phyloP scores from a whole-genome alignment of 2,329 filamentous ascomycete species.

The Aspergillus floridensis region DNA sequence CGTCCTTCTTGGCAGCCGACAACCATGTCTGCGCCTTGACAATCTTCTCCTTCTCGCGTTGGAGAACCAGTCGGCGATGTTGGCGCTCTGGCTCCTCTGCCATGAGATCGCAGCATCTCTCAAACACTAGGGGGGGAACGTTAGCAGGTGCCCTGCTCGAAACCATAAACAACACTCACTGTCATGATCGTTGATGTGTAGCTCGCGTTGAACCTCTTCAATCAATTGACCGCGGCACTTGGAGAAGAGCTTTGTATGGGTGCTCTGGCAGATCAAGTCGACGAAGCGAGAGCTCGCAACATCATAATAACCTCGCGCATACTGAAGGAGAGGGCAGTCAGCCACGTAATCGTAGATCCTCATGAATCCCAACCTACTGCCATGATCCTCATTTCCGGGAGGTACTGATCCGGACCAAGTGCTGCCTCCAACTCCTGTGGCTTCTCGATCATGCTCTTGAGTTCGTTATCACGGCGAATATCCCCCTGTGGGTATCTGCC shows the following conservation, averaged over 20 bases:
- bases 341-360: neutral
- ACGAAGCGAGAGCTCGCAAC: constrained; percentile 40
- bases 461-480: constrained; percentile 17
- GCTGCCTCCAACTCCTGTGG: constrained; percentile 7
- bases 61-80: constrained; percentile 28
- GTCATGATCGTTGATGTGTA: constrained; percentile 31
- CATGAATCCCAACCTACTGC: constrained; percentile 31
- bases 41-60: constrained; percentile 35
- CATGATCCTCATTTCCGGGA: constrained; percentile 42
- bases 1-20: constrained; percentile 14
- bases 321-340: constrained; percentile 25
- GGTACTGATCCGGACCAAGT: constrained; percentile 34
- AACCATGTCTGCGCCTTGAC: constrained; percentile 36
- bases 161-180: constrained; percentile 23
- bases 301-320: constrained; percentile 39
- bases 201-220: constrained; percentile 26
- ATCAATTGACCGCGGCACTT: constrained; percentile 36
- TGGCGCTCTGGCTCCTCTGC: constrained; percentile 38
- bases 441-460: constrained; percentile 23
- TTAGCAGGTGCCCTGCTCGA: neutral
- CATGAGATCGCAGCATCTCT: constrained; percentile 38
- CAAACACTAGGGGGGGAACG: constrained; percentile 24
- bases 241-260: constrained; percentile 35
- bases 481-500: constrained; percentile 21
- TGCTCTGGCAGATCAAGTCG: constrained; percentile 39